Base-by-base conservation (phyloP, 2,329 filamentous ascomycete species). In the Venturia oleaginea region DNA sequence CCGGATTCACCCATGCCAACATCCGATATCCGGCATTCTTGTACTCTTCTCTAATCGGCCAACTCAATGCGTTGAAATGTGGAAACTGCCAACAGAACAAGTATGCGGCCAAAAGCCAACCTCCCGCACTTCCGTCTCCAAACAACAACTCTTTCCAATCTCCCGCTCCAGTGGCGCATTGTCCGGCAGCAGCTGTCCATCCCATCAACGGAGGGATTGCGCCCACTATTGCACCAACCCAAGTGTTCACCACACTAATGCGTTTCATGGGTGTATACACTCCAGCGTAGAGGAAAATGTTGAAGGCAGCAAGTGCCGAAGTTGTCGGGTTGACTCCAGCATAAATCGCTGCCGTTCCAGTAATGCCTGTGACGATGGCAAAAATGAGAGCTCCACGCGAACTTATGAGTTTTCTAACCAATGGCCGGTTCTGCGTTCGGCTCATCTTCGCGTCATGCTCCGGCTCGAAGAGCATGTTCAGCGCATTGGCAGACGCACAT, bases 81-180 rank as follows among this genome's bases (percentile, higher is more conserved):
- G 94, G 92, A 72, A 99, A 97, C 73, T 99, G 93, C 94, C 94
- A 99, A 15, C 92, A 89, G 69, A 96, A 96, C 5, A 99, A 80
- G 7, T 97, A 78, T 0, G 83, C 86, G 0, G 91, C 93, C 17
- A 97, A 80, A 0, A 97, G 78, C 94, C 94, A 99, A 4, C 93
- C 94, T 5, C 94, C 94, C 13, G 86, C 77, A 32, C 80, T 83
- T 74, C 85, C 71, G 74, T 87, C 73, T 71, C 90, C 87, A 65
- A 95, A 84, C 0, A 96, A 79, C 46, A 96, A 82, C 72, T 94
- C 91, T 60, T 83, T 81, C 54, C 62, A 94, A 13, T 85, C 87
- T 4, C 73, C 75, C 38, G 48, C 64, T 7, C 72, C 71, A 37
- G 77, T 76, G 10, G 92, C 92, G 55, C 87, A 88, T 75, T 97